Percentiles rank a stretch among this genome's conserved stretches.
Conservation (phyloP, 1,284 basidiomycete species). For the Athelia psychrophila region DNA sequence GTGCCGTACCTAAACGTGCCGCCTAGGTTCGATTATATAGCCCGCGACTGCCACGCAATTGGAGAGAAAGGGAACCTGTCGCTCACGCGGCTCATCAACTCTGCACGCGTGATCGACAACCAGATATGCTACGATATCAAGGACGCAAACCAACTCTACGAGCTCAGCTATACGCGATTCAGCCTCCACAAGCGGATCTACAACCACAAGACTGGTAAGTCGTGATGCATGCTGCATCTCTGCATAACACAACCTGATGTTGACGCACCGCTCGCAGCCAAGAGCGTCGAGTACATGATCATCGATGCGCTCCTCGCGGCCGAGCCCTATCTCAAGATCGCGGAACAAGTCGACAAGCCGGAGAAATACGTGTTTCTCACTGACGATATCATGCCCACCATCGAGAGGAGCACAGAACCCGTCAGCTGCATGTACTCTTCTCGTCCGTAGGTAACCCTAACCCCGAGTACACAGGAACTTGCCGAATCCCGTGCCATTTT, state of each 20-base stretch:
- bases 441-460: background rate
- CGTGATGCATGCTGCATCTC: background rate
- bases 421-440: slow-evolving; percentile 27
- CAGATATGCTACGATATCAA: slow-evolving; percentile 80
- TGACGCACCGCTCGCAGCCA: slow-evolving; percentile 38
- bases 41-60: slow-evolving; percentile 66
- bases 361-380: slow-evolving; percentile 61
- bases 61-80: slow-evolving; percentile 62
- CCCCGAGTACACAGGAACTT: slow-evolving; percentile 47
- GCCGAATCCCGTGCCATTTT: slow-evolving; percentile 56
- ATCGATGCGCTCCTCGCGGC: slow-evolving; percentile 68
- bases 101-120: slow-evolving; percentile 67
- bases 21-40: slow-evolving; percentile 73
- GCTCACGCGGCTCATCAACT: slow-evolving; percentile 60
- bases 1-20: background rate
- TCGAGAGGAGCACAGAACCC: slow-evolving; percentile 49
- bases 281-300: slow-evolving; percentile 78
- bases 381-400: slow-evolving; percentile 58
- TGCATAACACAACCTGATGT: background rate
- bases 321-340: slow-evolving; percentile 59
- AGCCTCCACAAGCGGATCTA: slow-evolving; percentile 76
- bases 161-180: slow-evolving; percentile 70
- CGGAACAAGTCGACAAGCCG: slow-evolving; percentile 53
- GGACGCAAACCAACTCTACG: slow-evolving; percentile 70
- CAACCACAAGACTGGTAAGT: slow-evolving; percentile 70